Percentiles rank a stretch among this genome's conserved stretches.
These are phyloP conservation scores for Coprinellus micaceus DNA, from an alignment of 768 basidiomycete species.

Conservation along the genomic window DNA sequence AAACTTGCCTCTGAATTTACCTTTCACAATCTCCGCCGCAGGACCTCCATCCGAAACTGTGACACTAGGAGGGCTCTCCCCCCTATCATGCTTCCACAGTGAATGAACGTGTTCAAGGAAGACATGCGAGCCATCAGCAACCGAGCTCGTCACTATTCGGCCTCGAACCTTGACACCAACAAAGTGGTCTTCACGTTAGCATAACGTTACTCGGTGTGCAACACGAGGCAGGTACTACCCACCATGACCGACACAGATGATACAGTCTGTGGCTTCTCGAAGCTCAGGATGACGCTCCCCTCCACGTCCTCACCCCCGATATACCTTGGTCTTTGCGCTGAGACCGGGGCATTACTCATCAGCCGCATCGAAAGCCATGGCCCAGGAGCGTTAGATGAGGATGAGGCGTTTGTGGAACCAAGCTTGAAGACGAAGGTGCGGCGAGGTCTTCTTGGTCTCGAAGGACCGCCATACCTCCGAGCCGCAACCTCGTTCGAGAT, in stretches of 20 bases:
- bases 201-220: too few relatives aligned
- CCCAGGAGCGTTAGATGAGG: neutral
- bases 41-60: neutral
- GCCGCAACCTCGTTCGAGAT: neutral
- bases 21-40: neutral
- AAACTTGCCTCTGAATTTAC: constrained; percentile 24
- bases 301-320: constrained; percentile 5
- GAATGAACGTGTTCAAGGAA: constrained; percentile 20
- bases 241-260: constrained; percentile 4
- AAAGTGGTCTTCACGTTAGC: neutral
- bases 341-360: neutral
- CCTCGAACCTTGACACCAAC: constrained; percentile 20
- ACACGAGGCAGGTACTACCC: neutral
- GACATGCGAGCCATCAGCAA: constrained; percentile 13
- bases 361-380: constrained; percentile 4
- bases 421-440: neutral
- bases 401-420: neutral
- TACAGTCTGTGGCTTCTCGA: neutral
- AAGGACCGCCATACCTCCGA: neutral
- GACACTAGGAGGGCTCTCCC: constrained; percentile 12
- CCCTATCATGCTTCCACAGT: constrained; percentile 24
- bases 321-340: constrained; percentile 1
- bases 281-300: neutral
- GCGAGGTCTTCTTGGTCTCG: neutral
- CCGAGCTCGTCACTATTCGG: constrained; percentile 18